These are phyloP conservation scores for Apiotrichum veenhuisii DNA, from an alignment of 1,284 basidiomycete genomes.

Conservation along the genomic window DNA sequence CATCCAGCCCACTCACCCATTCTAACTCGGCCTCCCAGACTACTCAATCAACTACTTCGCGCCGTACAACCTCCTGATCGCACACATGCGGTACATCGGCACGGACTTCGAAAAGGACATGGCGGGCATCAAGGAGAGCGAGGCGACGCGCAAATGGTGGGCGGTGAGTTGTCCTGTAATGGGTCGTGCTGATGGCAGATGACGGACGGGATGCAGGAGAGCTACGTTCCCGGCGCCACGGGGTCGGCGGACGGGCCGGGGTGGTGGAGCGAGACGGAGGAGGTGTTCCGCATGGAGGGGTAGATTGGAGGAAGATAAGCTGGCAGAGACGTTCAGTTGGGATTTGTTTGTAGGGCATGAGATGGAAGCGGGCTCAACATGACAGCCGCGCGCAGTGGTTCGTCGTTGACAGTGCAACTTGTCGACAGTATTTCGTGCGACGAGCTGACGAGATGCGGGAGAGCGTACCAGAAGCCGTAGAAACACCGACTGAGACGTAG, in stretches of 20 bases:
- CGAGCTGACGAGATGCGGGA: too few relatives aligned
- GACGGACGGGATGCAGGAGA: constrained; percentile 72
- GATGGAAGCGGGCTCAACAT: too few relatives aligned
- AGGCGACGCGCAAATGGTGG: constrained; percentile 72
- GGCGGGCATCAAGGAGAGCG: constrained; percentile 61
- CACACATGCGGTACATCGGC: constrained; percentile 52
- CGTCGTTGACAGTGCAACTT: too few relatives aligned
- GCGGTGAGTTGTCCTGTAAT: constrained; percentile 51
- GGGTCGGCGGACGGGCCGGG: constrained; percentile 63
- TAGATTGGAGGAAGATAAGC: too few relatives aligned
- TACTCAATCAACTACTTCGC: constrained; percentile 70
- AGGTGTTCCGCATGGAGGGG: constrained; percentile 68
- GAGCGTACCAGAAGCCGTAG: too few relatives aligned
- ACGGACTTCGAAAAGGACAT: constrained; percentile 64
- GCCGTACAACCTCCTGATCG: constrained; percentile 61
- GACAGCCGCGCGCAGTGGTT: too few relatives aligned
- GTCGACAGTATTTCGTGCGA: too few relatives aligned
- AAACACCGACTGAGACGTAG: too few relatives aligned
- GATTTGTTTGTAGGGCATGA: too few relatives aligned
- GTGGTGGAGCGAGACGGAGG: constrained; percentile 69
- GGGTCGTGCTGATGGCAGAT: constrained; percentile 22
- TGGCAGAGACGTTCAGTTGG: too few relatives aligned
- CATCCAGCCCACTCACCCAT: too few relatives aligned
- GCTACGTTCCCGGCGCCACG: constrained; percentile 62
- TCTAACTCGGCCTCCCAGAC: constrained; percentile 48